Evolutionary conservation across 352 stramenopile genomes (phyloP), one percentile per base, ranked within the genome.

Genomic region (Globisporangium takayamanum): DNA sequence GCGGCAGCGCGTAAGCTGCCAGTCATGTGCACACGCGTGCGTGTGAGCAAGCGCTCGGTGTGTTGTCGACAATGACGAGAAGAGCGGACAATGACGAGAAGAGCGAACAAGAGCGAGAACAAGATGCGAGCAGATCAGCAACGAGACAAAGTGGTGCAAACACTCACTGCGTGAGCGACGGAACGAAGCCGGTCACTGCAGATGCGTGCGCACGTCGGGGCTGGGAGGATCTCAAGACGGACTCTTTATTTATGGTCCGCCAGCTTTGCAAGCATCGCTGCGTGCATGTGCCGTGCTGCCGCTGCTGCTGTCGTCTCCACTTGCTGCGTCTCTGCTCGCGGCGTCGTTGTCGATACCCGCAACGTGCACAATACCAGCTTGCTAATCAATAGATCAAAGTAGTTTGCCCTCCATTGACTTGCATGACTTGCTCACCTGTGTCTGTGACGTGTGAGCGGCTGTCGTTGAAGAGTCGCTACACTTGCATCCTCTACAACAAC

Each of bases 1-100:
- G 93, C 67, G 77, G 82, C 50, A 88, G 80, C 67, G 75, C 80
- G 50, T 96, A 92, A 78, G 52, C 53, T n/a, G 5, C 49, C 20
- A 8, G 2, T 6, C 16, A 11, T 22, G 44, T 36, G n/a, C 53
- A 49, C 0, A 18, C 5, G 22, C 28, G 28, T 37, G 28, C 50
- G 37, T 44, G 37, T 55, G 37, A 18, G 25, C 14, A 30, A 39
- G 33, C 33, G 33, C 33, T 39, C 33, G 33, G 33, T 39, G 5
- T 18, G 25, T 36, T 14, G 47, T 36, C 47, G 47, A 12, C 39
- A 37, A 50, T 28, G 39, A 37, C 22, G 22, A 22, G 22, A 22
- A 1, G 30, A 53, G 37, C 26, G 18, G 15, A n/a, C 16, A 20
- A 39, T 20, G 25, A 16, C 20, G 36, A 4, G 22, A 52, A 4